These are phyloP conservation scores for Irpex lacteus DNA, from an alignment of 1,284 basidiomycete species.

Conservation along the genomic window DNA sequence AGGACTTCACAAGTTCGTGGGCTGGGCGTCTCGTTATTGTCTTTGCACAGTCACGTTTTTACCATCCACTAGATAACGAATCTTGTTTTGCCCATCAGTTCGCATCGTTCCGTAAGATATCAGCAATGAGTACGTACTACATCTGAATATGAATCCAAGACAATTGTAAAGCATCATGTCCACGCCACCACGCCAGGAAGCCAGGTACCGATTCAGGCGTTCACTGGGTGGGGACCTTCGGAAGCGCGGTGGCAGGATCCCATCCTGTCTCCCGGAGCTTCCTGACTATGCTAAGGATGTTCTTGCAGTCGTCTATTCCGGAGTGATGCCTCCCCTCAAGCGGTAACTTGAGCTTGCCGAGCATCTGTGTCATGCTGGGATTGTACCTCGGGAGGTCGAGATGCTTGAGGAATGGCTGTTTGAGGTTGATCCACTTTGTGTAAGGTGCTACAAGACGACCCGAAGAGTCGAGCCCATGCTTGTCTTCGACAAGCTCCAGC, in stretches of 20 bases:
- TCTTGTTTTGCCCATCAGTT: neutral
- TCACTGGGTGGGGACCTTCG: neutral
- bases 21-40: constrained; percentile 18
- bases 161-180: neutral
- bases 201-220: neutral
- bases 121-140: neutral
- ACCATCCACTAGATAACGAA: neutral
- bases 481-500: constrained; percentile 22
- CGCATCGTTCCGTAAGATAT: neutral
- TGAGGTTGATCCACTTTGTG: constrained; percentile 31
- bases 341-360: constrained; percentile 22
- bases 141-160: neutral
- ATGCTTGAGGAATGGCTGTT: constrained; percentile 24
- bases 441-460: constrained; percentile 22
- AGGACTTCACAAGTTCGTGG: neutral
- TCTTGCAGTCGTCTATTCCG: constrained; percentile 40
- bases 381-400: constrained; percentile 18
- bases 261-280: constrained; percentile 27
- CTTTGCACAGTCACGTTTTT: constrained; percentile 16
- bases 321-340: constrained; percentile 39
- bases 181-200: neutral
- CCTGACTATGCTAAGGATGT: constrained; percentile 34
- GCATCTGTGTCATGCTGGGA: constrained; percentile 28
- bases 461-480: constrained; percentile 18
- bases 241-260: constrained; percentile 19